phyloP scores from a whole-genome alignment of 2,329 filamentous ascomycete genomes.

The Diplocarpon rosae region DNA sequence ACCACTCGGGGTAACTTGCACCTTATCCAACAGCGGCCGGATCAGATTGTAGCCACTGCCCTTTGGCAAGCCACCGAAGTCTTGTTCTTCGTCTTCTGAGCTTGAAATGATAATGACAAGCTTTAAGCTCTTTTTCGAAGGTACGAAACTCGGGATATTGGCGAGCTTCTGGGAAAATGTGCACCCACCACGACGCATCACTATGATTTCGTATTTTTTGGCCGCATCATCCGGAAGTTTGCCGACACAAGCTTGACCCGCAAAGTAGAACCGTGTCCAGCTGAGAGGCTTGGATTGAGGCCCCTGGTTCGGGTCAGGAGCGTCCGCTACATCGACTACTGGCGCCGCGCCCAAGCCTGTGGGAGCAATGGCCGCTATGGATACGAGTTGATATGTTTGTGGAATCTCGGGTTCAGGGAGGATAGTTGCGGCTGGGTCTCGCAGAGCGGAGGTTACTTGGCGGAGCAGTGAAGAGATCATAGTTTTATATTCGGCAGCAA shows the following conservation, averaged over 20 bases:
- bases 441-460: slow-evolving; percentile 40
- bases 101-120: slow-evolving; percentile 69
- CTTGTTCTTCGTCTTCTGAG: slow-evolving; percentile 28
- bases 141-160: slow-evolving; percentile 71
- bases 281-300: slow-evolving; percentile 36
- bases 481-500: slow-evolving; percentile 26
- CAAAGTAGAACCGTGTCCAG: slow-evolving; percentile 63
- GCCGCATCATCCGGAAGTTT: slow-evolving; percentile 41
- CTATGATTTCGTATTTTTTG: slow-evolving; percentile 59
- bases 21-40: slow-evolving; percentile 64
- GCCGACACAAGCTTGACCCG: slow-evolving; percentile 51
- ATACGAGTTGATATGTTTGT: slow-evolving; percentile 23
- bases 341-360: slow-evolving; percentile 53
- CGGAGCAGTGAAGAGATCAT: slow-evolving; percentile 36
- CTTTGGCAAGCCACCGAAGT: slow-evolving; percentile 27
- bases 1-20: slow-evolving; percentile 40
- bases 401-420: slow-evolving; percentile 27
- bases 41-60: slow-evolving; percentile 25
- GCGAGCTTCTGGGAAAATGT: slow-evolving; percentile 72
- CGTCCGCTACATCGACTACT: slow-evolving; percentile 46
- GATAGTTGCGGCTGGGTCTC: slow-evolving; percentile 32
- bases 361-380: slow-evolving; percentile 37
- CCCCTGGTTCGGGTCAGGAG: slow-evolving; percentile 27
- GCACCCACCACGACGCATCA: slow-evolving; percentile 74
- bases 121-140: slow-evolving; percentile 52